These are phyloP conservation scores for Venturia asperata DNA, from an alignment of 2,329 filamentous ascomycete genomes.

Conservation along the genomic window DNA sequence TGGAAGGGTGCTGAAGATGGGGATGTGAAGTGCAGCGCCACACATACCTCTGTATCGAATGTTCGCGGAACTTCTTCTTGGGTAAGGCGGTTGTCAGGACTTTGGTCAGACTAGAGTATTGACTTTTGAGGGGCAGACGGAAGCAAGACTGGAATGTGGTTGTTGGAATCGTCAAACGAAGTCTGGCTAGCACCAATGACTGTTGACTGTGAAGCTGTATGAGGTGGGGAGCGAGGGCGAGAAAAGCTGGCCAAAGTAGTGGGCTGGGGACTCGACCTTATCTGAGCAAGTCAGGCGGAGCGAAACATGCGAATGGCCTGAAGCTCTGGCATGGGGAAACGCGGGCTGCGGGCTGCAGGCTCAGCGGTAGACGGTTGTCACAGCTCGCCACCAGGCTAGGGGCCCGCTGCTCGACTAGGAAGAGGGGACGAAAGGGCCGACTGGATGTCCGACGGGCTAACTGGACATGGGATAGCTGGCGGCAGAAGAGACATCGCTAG, in stretches of 20 bases:
- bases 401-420: neutral
- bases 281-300: conserved; percentile 1
- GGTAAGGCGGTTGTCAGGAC: neutral
- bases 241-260: neutral
- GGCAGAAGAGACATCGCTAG: neutral
- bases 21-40: neutral
- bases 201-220: conserved; percentile 4
- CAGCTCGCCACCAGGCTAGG: neutral
- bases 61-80: neutral
- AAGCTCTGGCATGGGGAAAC: neutral
- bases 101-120: neutral
- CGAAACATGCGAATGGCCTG: neutral
- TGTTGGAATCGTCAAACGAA: conserved; percentile 10
- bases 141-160: neutral
- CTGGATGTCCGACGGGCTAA: neutral
- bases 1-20: neutral
- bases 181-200: conserved; percentile 15
- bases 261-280: conserved; percentile 11
- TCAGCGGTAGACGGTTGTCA: conserved; percentile 10
- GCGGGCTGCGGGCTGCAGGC: neutral
- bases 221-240: neutral
- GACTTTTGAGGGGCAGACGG: neutral
- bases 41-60: neutral
- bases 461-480: neutral
- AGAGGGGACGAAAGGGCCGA: neutral